Evolutionary conservation across 2,329 filamentous ascomycete species (phyloP).

Genomic region (Trichothecium roseum): DNA sequence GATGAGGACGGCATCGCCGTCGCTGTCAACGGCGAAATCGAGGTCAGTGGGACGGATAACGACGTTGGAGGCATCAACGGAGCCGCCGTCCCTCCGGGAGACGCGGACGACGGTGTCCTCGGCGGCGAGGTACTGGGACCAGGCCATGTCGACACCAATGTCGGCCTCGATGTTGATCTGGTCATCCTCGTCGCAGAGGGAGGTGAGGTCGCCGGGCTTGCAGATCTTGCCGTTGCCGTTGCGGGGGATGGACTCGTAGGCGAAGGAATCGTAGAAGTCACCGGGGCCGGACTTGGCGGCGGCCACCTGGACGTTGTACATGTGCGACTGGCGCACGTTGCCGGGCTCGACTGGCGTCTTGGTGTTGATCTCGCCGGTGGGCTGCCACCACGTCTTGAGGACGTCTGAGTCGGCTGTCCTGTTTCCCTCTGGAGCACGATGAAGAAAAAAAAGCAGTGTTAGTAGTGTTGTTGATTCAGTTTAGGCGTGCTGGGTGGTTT

Average conservation of each 20-base stretch:
- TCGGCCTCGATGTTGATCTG: conserved; percentile 18
- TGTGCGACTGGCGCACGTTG: conserved; percentile 11
- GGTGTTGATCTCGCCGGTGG: conserved; percentile 9
- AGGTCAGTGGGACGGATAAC: conserved; percentile 17
- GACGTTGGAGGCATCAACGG: conserved; percentile 11
- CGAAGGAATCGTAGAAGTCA: conserved; percentile 18
- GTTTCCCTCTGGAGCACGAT: too few species aligned
- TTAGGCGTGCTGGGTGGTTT: too few species aligned
- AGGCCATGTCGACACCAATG: conserved; percentile 21
- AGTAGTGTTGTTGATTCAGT: not conserved
- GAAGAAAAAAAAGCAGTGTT: too few species aligned
- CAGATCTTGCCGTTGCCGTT: conserved; percentile 22
- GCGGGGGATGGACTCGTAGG: conserved; percentile 23
- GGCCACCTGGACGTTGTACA: conserved; percentile 8
- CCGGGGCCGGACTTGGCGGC: not conserved
- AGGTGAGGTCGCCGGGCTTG: conserved; percentile 10
- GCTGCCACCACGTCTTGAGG: conserved; percentile 11
- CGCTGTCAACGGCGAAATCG: conserved; percentile 10
- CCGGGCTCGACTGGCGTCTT: conserved; percentile 5
- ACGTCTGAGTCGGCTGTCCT: conserved; percentile 5
- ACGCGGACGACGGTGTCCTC: conserved; percentile 15
- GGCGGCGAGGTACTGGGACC: conserved; percentile 20
- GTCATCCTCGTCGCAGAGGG: conserved; percentile 12
- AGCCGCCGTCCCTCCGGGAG: conserved; percentile 7
- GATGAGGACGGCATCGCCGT: conserved; percentile 13